phyloP scores from a whole-genome alignment of 257 asterid genomes.

The Mitragyna speciosa region DNA sequence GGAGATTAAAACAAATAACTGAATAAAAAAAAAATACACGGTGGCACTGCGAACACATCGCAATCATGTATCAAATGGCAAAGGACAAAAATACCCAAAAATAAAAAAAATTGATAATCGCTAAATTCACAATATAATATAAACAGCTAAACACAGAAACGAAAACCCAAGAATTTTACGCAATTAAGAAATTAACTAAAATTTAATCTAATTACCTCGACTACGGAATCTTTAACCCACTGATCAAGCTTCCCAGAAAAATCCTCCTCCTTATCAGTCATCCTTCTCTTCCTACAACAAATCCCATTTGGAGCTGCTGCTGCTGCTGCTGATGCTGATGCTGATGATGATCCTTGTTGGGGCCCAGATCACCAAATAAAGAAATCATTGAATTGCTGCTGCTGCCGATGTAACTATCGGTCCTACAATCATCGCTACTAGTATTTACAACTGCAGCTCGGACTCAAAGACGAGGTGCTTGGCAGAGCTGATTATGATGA shows the following conservation, averaged over 20 bases:
- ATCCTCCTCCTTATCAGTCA: slow-evolving; percentile 6
- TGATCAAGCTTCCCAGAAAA: slow-evolving; percentile 28
- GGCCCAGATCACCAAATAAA: too few species aligned
- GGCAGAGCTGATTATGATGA: neutral
- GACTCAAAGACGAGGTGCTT: neutral
- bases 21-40: neutral
- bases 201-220: slow-evolving; percentile 20
- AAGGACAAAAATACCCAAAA: neutral
- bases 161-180: neutral
- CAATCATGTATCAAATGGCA: neutral
- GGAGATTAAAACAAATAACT: neutral
- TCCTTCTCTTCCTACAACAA: neutral
- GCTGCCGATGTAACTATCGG: neutral
- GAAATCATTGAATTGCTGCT: neutral
- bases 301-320: neutral
- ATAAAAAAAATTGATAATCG: neutral
- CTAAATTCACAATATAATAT: too few species aligned
- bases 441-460: slow-evolving; percentile 2
- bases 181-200: neutral
- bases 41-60: neutral
- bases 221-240: slow-evolving; percentile 37
- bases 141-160: neutral
- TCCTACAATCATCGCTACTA: neutral
- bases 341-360: neutral
- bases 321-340: too few species aligned